Percentiles rank a stretch among this genome's conserved stretches.
Conservation (phyloP, 2,329 filamentous ascomycete species). For the Cryphonectria carpinicola region DNA sequence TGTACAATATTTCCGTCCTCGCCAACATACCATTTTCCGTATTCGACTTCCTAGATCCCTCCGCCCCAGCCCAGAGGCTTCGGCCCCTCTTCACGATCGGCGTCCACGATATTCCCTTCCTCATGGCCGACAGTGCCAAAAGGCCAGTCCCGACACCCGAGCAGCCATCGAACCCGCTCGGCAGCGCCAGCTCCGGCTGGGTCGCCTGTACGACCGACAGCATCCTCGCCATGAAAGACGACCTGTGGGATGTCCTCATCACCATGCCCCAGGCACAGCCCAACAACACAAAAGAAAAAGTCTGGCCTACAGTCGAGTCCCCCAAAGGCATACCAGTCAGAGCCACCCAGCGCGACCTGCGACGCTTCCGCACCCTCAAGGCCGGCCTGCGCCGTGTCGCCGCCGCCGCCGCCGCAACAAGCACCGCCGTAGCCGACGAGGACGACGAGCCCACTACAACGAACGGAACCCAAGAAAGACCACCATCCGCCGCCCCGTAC, state of each 20-base stretch:
- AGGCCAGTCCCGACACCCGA: slow-evolving; percentile 33
- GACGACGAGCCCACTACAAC: slow-evolving; percentile 10
- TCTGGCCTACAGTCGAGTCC: slow-evolving; percentile 77
- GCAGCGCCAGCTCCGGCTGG: slow-evolving; percentile 70
- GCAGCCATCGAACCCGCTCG: slow-evolving; percentile 37
- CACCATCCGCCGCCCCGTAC: neutral
- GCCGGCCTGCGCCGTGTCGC: slow-evolving; percentile 61
- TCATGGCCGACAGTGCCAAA: slow-evolving; percentile 64
- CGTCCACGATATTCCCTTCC: slow-evolving; percentile 85
- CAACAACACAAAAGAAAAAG: slow-evolving; percentile 59
- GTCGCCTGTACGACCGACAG: slow-evolving; percentile 95
- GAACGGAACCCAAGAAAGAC: slow-evolving; percentile 24
- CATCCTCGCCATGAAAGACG: slow-evolving; percentile 83
- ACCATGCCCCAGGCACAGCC: slow-evolving; percentile 72
- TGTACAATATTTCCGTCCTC: slow-evolving; percentile 92
- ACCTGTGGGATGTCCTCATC: slow-evolving; percentile 88
- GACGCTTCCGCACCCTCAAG: slow-evolving; percentile 74
- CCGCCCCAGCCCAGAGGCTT: slow-evolving; percentile 66
- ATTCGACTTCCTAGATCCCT: slow-evolving; percentile 67
- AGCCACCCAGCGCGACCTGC: slow-evolving; percentile 87
- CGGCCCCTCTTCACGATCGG: slow-evolving; percentile 91
- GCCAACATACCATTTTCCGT: slow-evolving; percentile 83
- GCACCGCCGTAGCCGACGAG: slow-evolving; percentile 28
- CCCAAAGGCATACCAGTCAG: slow-evolving; percentile 69
- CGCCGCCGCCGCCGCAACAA: slow-evolving; percentile 32